Conservation (phyloP, 2,329 filamentous ascomycete species). For the Calycina marina region DNA sequence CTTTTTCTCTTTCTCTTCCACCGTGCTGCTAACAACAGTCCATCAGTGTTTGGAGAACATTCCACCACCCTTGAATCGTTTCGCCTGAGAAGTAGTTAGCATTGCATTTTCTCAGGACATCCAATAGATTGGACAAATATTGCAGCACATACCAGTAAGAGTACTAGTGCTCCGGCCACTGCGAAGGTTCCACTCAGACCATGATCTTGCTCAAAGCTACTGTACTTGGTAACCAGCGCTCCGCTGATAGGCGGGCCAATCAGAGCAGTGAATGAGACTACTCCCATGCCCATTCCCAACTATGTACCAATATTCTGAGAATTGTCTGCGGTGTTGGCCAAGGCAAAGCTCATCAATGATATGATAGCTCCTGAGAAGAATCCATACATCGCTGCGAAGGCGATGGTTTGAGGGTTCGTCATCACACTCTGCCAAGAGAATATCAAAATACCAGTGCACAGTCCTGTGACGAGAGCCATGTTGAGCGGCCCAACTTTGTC, state of each 20-base stretch:
- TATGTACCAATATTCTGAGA: slow-evolving; percentile 54
- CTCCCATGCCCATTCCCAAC: slow-evolving; percentile 49
- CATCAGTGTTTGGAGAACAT: neutral
- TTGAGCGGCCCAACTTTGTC: slow-evolving; percentile 23
- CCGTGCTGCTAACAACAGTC: no score
- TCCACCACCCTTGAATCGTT: neutral
- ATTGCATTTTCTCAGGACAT: no score
- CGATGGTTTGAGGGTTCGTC: slow-evolving; percentile 2
- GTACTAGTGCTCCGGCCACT: slow-evolving; percentile 9
- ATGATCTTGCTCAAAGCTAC: slow-evolving; percentile 25
- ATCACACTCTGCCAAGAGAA: slow-evolving; percentile 5
- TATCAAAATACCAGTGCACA: slow-evolving; percentile 18
- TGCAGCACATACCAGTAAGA: no score
- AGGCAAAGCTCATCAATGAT: slow-evolving; percentile 12
- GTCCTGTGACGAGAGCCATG: slow-evolving; percentile 13
- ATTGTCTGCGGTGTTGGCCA: slow-evolving; percentile 34
- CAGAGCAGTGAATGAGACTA: slow-evolving; percentile 47
- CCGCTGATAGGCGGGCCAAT: slow-evolving; percentile 54
- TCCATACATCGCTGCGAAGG: slow-evolving; percentile 5
- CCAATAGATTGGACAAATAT: no score
- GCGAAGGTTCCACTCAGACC: slow-evolving; percentile 16
- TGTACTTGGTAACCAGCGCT: slow-evolving; percentile 36
- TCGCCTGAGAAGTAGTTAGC: no score
- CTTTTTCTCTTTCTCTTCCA: no score
- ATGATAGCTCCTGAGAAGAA: slow-evolving; percentile 20